Conservation (phyloP, 2,329 filamentous ascomycete species). For the Aspergillus pseudoglaucus region DNA sequence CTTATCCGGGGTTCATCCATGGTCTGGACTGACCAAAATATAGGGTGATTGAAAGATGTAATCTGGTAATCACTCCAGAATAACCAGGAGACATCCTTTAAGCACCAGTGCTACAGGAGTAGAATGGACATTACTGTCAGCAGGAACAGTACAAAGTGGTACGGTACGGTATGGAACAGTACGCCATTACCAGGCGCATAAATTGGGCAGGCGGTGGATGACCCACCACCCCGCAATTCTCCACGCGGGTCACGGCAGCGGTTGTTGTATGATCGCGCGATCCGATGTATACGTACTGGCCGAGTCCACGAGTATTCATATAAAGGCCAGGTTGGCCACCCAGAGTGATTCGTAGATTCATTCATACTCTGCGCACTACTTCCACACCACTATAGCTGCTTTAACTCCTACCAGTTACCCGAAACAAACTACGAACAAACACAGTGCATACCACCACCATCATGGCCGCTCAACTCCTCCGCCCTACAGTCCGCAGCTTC, state of each 20-base stretch:
- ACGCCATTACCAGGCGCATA: too few species aligned
- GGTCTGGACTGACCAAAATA: not conserved
- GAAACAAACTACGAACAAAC: not conserved
- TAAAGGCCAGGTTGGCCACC: not conserved
- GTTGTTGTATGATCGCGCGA: not conserved
- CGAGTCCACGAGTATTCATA: not conserved
- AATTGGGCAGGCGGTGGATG: too few species aligned
- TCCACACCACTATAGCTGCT: not conserved
- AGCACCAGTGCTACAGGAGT: too few species aligned
- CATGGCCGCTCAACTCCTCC: conserved; percentile 20
- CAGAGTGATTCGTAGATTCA: not conserved
- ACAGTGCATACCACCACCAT: conserved; percentile 2
- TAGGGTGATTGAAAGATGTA: too few species aligned
- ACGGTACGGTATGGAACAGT: too few species aligned
- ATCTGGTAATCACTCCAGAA: too few species aligned
- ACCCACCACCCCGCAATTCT: not conserved
- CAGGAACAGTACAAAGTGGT: too few species aligned
- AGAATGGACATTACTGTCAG: too few species aligned
- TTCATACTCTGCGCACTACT: not conserved
- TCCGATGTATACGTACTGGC: not conserved
- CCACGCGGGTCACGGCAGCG: not conserved
- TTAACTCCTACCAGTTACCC: not conserved
- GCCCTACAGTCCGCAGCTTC: conserved; percentile 39
- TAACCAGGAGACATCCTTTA: too few species aligned
- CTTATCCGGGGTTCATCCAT: not conserved